These are phyloP conservation scores for Abortiporus biennis DNA, from an alignment of 1,284 basidiomycete genomes.

Conservation along the genomic window DNA sequence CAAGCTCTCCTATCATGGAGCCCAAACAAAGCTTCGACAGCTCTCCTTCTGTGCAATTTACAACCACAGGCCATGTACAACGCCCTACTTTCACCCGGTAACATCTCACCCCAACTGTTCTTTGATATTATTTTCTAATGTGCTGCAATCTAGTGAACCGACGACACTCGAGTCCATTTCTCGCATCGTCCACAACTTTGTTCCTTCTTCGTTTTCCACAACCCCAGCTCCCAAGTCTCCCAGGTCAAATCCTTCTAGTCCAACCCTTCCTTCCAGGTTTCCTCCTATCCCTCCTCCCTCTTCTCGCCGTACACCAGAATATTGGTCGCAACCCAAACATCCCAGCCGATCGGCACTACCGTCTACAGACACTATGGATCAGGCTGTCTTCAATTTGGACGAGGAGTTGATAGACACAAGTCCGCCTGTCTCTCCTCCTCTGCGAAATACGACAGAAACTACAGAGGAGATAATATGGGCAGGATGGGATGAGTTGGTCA, in stretches of 20 bases:
- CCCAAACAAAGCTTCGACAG: too few species aligned
- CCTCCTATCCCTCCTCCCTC: constrained; percentile 35
- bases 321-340: constrained; percentile 10
- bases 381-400: constrained; percentile 23
- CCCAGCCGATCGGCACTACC: constrained; percentile 8
- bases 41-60: too few species aligned
- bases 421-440: constrained; percentile 10
- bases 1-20: too few species aligned
- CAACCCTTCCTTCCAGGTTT: constrained; percentile 45
- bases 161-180: constrained; percentile 46
- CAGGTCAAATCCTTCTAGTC: too few species aligned
- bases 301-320: constrained; percentile 9
- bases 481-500: constrained; percentile 22
- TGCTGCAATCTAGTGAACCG: constrained; percentile 38
- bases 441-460: constrained; percentile 24
- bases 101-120: too few species aligned
- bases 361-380: constrained; percentile 7
- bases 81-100: too few species aligned
- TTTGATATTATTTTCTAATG: too few species aligned
- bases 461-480: constrained; percentile 28
- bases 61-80: too few species aligned
- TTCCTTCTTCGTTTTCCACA: constrained; percentile 45
- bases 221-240: constrained; percentile 41
- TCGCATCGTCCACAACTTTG: constrained; percentile 43
- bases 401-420: constrained; percentile 21